These are phyloP conservation scores for Cyamopsis tetragonoloba DNA, from an alignment of 306 rosid species.

Conservation along the genomic window DNA sequence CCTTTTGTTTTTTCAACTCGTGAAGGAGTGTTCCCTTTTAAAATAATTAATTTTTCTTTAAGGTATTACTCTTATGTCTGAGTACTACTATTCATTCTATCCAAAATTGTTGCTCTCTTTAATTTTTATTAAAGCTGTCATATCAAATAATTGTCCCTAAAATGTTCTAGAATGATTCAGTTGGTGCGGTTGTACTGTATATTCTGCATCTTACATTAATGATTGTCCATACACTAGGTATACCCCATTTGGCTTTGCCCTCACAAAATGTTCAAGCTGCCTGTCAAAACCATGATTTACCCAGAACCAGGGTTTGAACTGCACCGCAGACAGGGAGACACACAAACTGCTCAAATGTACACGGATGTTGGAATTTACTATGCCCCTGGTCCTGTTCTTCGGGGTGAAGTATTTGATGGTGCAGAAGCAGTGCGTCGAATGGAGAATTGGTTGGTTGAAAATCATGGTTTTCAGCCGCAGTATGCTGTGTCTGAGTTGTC, in stretches of 20 bases:
- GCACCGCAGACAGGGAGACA: slow-evolving; percentile 88
- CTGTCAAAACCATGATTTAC: slow-evolving; percentile 67
- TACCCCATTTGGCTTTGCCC: slow-evolving; percentile 98
- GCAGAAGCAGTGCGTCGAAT: slow-evolving; percentile 66
- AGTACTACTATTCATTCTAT: slow-evolving; percentile 10
- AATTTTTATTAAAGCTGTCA: slow-evolving; percentile 11
- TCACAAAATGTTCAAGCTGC: slow-evolving; percentile 74
- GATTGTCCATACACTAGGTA: slow-evolving; percentile 41
- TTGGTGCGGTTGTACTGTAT: not conserved
- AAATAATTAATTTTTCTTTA: too few relatives aligned
- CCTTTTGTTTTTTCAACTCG: too few relatives aligned
- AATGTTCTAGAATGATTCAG: not conserved
- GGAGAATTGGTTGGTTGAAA: slow-evolving; percentile 89
- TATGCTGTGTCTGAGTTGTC: slow-evolving; percentile 87
- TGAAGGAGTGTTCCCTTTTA: not conserved
- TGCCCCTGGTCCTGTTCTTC: slow-evolving; percentile 85
- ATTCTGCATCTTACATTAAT: not conserved
- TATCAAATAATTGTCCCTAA: not conserved
- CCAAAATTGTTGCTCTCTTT: not conserved
- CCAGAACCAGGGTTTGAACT: slow-evolving; percentile 95
- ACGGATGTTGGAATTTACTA: slow-evolving; percentile 94
- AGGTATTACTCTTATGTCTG: not conserved
- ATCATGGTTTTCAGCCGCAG: slow-evolving; percentile 90
- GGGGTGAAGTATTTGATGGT: slow-evolving; percentile 94
- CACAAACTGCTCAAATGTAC: slow-evolving; percentile 80